Percentiles rank a stretch among this genome's conserved stretches.
These are phyloP conservation scores for Dendrobium nobile DNA, from an alignment of 106 monocot species.

Conservation along the genomic window DNA sequence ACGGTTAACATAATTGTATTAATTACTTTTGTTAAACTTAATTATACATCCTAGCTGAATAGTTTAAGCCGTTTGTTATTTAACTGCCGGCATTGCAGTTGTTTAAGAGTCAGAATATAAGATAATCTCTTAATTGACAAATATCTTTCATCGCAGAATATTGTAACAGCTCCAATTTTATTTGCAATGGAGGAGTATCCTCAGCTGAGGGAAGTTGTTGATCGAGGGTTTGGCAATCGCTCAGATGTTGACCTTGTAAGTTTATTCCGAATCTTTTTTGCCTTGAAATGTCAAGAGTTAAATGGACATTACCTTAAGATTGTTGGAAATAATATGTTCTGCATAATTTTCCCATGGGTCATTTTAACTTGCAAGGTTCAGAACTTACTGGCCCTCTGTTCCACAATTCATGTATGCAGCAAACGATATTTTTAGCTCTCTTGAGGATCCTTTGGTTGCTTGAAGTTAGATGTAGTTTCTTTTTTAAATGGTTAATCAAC, in stretches of 20 bases:
- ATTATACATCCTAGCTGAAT: background rate
- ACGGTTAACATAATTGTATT: background rate
- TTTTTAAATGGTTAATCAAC: no score
- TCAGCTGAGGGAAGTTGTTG: conserved; percentile 41
- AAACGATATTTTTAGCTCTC: background rate
- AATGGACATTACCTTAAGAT: background rate
- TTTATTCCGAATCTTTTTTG: background rate
- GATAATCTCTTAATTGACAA: background rate
- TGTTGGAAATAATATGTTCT: background rate
- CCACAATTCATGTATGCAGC: background rate
- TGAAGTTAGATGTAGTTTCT: no score
- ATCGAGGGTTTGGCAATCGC: conserved; percentile 35
- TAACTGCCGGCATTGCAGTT: background rate
- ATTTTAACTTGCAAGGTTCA: background rate
- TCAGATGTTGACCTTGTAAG: conserved; percentile 59
- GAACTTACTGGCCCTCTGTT: background rate
- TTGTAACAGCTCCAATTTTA: conserved; percentile 46
- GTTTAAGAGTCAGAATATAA: background rate
- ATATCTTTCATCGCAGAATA: conserved; percentile 34
- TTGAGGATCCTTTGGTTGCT: background rate
- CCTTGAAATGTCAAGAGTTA: background rate
- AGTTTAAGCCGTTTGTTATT: background rate
- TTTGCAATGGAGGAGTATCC: conserved; percentile 66
- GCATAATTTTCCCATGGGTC: background rate
- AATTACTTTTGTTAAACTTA: background rate